These are phyloP conservation scores for Didymella lethalis DNA, from an alignment of 2,329 filamentous ascomycete genomes.

Conservation along the genomic window DNA sequence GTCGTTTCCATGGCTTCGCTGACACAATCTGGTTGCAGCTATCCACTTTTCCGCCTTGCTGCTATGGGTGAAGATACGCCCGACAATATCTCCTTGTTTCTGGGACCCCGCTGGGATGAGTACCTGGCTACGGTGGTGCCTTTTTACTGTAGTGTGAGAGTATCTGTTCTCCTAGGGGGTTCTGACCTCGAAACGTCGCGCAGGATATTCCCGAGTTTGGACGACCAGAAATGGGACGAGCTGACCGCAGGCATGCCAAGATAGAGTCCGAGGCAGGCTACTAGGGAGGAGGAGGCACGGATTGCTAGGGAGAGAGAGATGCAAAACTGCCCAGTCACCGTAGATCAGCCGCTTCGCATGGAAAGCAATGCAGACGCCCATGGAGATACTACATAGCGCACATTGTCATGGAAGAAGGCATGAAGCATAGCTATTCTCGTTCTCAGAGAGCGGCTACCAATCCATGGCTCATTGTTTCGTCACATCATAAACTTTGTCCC, in stretches of 20 bases:
- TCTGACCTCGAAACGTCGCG: background rate
- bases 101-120: background rate
- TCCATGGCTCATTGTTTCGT: background rate
- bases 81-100: background rate
- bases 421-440: slow-evolving; percentile 4
- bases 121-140: background rate
- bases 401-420: background rate
- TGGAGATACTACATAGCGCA: too few species aligned
- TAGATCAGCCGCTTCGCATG: too few species aligned
- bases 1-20: background rate
- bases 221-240: background rate
- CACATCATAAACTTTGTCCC: slow-evolving; percentile 1
- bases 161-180: background rate
- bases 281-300: background rate
- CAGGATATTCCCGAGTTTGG: background rate
- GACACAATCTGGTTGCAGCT: background rate
- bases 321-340: too few species aligned
- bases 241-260: background rate
- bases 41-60: background rate
- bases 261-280: background rate
- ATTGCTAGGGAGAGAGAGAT: background rate
- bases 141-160: background rate
- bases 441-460: background rate
- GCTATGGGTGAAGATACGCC: background rate
- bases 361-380: too few species aligned